Evolutionary conservation across 2,329 filamentous ascomycete species (phyloP).

Genomic region (Chrysosporium keratinophilum): DNA sequence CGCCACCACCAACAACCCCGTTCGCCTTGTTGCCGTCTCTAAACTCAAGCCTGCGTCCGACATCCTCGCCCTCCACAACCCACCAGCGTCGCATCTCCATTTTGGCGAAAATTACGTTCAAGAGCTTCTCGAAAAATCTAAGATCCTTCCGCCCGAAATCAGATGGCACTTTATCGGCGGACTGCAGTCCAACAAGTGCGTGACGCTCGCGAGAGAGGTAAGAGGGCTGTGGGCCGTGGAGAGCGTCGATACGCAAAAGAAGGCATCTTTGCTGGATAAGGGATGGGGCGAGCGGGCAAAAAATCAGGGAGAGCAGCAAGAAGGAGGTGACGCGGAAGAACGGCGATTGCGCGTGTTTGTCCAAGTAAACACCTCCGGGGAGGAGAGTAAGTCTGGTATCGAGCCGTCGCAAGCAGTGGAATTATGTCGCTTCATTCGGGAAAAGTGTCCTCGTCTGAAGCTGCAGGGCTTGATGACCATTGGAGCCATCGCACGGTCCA

Average conservation of each 20-base stretch:
- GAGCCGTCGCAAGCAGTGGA: conserved; percentile 52
- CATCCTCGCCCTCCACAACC: conserved; percentile 68
- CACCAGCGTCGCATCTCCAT: conserved; percentile 53
- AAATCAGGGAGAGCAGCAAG: conserved; percentile 27
- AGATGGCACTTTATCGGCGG: conserved; percentile 96
- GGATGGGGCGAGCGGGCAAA: conserved; percentile 50
- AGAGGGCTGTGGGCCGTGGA: conserved; percentile 86
- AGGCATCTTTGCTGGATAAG: conserved; percentile 70
- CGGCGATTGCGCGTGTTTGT: conserved; percentile 61
- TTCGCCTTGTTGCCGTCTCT: conserved; percentile 81
- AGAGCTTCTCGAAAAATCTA: conserved; percentile 78
- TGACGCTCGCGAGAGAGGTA: conserved; percentile 67
- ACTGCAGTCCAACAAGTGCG: conserved; percentile 89
- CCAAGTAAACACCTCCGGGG: conserved; percentile 90
- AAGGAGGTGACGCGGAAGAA: conserved; percentile 17
- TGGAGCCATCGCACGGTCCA: conserved; percentile 78
- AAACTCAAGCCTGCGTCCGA: conserved; percentile 92
- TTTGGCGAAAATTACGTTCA: conserved; percentile 97
- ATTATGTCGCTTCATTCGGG: conserved; percentile 59
- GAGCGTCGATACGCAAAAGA: conserved; percentile 78
- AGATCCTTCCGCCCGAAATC: conserved; percentile 61
- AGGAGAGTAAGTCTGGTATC: conserved; percentile 74
- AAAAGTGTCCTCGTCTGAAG: conserved; percentile 60
- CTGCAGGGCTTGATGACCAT: conserved; percentile 93
- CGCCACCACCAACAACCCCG: conserved; percentile 16